Evolutionary conservation across 208 protist genomes (phyloP), one percentile per base, ranked within the genome.

Genomic region (Phytomonas francai): DNA sequence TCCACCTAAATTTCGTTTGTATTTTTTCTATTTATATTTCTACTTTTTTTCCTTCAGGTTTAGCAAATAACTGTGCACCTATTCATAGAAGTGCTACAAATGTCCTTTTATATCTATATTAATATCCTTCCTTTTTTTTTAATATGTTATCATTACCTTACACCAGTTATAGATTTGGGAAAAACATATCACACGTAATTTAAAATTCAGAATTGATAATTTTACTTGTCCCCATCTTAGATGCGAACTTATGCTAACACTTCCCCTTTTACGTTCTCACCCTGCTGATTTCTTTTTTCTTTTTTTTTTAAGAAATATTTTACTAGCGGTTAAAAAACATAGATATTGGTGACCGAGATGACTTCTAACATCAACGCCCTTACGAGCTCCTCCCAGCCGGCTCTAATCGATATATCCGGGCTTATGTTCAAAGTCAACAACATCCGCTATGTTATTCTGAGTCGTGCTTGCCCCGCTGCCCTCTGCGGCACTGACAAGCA

Each of bases 401-500:
- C 45, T 22, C 45, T 54, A 54, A 54, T 54, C 25, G 45, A 54
- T 54, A 25, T 54, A 54, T 54, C 45, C 8, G 45, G 45, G 45
- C 45, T 54, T 54, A 54, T 54, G 45, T 25, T 54, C 8, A 54
- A 54, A 6, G 45, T 22, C 22, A 54, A 54, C 45, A 54, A 54
- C 6, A 7, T 54, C 19, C 45, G 45, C 1, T 58, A 63, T 25
- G 6, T 63, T 63, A 63, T 63, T 63, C 34, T 51, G 4, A 49
- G 59, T 63, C 59, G 22, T 39, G 32, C 34, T 56, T 63, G 32
- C 59, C 59, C 59, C 59, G 32, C 59, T 34, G 8, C 32, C 34
- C 16, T 63, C 1, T 58, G 22, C 28, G 71, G 59, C 2, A 67
- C 73, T 62, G 61, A 51, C 19, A 65, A 71, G 57, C 76, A 74